phyloP scores from a whole-genome alignment of 495 filamentous ascomycete genomes.

The Podospora didyma region DNA sequence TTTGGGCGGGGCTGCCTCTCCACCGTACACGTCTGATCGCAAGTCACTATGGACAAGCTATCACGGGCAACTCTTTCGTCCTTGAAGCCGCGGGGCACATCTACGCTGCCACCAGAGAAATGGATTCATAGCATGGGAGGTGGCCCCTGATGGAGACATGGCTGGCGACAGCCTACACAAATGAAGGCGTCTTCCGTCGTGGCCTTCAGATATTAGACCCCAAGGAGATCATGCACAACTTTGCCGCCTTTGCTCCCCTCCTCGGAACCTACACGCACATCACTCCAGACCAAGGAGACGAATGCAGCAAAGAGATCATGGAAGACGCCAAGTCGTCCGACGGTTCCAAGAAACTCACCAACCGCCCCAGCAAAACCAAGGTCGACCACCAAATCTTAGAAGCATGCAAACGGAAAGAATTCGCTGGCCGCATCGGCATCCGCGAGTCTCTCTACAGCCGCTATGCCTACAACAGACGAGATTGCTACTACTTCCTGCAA shows the following conservation, averaged over 20 bases:
- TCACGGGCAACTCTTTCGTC: not conserved
- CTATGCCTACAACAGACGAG: not conserved
- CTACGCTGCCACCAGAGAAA: no score
- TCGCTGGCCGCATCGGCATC: not conserved
- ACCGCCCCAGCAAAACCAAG: no score
- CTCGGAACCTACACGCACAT: not conserved
- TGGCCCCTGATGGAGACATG: no score
- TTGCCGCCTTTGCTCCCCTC: not conserved
- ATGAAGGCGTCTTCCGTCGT: no score
- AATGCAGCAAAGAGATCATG: no score
- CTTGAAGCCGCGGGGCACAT: not conserved
- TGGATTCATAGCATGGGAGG: no score
- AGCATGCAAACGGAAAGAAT: not conserved
- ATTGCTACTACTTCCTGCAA: no score
- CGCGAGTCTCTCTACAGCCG: not conserved
- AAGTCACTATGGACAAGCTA: not conserved
- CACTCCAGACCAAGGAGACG: no score
- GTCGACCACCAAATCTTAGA: not conserved
- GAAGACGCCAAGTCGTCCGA: no score
- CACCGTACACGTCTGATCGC: not conserved
- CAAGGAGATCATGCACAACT: not conserved
- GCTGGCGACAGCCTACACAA: no score
- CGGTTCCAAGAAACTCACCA: no score
- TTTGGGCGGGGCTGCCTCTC: not conserved
- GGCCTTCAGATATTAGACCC: not conserved